Percentiles rank a stretch among this genome's conserved stretches.
These are phyloP conservation scores for Puccinia coronata DNA, from an alignment of 1,284 basidiomycete species.

Conservation along the genomic window DNA sequence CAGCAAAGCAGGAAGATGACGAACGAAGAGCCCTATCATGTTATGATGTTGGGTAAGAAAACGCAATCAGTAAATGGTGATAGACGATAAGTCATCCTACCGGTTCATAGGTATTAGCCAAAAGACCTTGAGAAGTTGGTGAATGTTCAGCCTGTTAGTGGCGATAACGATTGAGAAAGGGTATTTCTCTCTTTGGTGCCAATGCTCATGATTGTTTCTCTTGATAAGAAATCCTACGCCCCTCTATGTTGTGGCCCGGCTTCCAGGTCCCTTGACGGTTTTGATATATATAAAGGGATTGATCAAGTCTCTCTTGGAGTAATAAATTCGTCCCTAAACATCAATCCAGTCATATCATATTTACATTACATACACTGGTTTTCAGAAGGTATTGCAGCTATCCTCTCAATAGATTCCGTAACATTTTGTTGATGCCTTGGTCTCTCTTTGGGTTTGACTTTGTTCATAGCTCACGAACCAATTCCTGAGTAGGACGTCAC, in stretches of 20 bases:
- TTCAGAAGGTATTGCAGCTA: neutral
- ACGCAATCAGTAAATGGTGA: no score
- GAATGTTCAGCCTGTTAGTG: neutral
- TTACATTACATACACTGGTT: neutral
- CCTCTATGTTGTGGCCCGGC: neutral
- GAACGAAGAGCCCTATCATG: no score
- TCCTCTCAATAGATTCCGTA: neutral
- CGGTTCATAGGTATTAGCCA: neutral
- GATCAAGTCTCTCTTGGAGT: neutral
- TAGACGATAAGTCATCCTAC: no score
- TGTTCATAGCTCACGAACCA: neutral
- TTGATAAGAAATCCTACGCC: neutral
- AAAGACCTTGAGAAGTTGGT: neutral
- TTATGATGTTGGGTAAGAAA: no score
- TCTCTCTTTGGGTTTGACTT: neutral
- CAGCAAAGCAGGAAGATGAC: no score
- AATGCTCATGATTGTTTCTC: no score
- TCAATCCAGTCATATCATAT: neutral
- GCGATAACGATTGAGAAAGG: constrained; percentile 1
- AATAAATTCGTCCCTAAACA: neutral
- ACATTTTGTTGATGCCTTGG: neutral
- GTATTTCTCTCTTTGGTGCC: no score
- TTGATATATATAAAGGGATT: neutral
- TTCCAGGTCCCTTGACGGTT: neutral
- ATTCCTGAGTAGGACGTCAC: neutral